Base-by-base conservation (phyloP, 345 rosid species). In the Fremontodendron californicum region DNA sequence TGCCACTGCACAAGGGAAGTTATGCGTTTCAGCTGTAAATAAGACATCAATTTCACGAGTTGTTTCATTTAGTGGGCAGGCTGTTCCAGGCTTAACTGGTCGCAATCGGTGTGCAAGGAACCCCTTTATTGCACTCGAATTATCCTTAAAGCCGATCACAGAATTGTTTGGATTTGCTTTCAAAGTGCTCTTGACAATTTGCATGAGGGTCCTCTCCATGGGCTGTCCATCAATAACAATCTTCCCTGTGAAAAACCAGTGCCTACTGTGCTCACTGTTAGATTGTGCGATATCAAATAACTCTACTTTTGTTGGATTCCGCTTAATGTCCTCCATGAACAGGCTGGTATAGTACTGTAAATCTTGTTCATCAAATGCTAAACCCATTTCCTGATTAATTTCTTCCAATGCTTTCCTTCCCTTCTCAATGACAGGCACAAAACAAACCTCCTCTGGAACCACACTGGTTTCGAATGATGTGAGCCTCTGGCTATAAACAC, bases 1-100 rank as follows among this genome's bases (percentile, higher is more conserved):
- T 66, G 99, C 99, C 80, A 95, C 99, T 37, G 98, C 99, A 84
- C 99, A 95, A 37, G 98, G 99, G 82, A 95, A 93, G 80, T 95
- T 95, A 86, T 95, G 99, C 1, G 97, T 95, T 84, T 95, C 98
- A 2, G 98, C 99, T 6, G 99, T 92, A 78, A 93, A 95, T 79
- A 95, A 81, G 71, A 95, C 87, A 82, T 95, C 98, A 60, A 93
- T 92, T 73, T 88, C 94, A 63, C 79, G 82, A 54, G 77, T 77
- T 42, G 81, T 76, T 78, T 82, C 82, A 71, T 79, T 78, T 57
- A 95, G 82, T 31, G 90, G 89, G 76, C 94, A 87, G 2, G 90
- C 73, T 49, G 82, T 80, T 71, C 98, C 94, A 63, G 99, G 99
- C 81, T 85, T 89, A 62, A 66, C 35, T 39, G 98, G 97, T 12